Evolutionary conservation across 257 asterid species (phyloP).

Genomic region (Ophiorrhiza pumila): DNA sequence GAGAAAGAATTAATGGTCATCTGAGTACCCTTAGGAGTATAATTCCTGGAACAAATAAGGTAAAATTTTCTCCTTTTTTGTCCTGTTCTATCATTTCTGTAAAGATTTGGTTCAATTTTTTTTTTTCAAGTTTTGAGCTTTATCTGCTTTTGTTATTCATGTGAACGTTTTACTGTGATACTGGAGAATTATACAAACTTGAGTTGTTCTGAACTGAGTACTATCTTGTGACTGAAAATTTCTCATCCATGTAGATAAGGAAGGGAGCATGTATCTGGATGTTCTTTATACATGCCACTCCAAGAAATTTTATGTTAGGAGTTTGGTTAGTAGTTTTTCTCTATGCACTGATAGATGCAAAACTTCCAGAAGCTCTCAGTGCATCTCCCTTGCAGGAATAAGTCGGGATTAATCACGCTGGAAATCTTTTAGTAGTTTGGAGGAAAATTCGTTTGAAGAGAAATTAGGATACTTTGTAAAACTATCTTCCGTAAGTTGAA

Average conservation of each 20-base stretch:
- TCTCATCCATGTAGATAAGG: not conserved
- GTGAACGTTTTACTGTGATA: not conserved
- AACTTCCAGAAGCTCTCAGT: not conserved
- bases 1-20: slow-evolving; percentile 78
- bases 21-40: slow-evolving; percentile 65
- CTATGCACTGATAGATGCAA: not conserved
- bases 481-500: not conserved
- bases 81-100: not conserved
- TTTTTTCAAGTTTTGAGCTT: not conserved
- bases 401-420: not conserved
- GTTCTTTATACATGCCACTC: not conserved
- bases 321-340: not conserved
- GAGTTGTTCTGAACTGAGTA: not conserved
- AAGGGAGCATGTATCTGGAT: not conserved
- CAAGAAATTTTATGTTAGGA: not conserved
- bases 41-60: slow-evolving; percentile 75
- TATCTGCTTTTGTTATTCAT: not conserved
- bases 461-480: not conserved
- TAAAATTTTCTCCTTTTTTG: slow-evolving; percentile 1
- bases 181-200: too few species aligned
- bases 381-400: not conserved
- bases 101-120: not conserved
- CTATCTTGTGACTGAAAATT: not conserved
- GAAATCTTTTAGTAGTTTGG: not conserved
- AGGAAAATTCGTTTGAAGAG: not conserved